Conservation (phyloP, 108 stramenopile genomes). For the Pseudonitzschia delicatissima region DNA sequence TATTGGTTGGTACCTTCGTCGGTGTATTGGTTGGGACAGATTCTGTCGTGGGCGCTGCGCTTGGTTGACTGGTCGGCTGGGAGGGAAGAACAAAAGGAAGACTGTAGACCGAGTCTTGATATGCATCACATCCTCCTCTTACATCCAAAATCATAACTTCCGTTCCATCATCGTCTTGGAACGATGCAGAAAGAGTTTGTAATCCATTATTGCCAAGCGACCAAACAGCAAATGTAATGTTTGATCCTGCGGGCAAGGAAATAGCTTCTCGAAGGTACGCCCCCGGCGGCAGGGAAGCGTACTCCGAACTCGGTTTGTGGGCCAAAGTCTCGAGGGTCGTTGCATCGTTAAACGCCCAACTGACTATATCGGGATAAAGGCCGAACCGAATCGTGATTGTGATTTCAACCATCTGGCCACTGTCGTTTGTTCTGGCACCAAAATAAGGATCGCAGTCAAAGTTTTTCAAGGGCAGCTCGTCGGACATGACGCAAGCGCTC, state of each 20-base stretch:
- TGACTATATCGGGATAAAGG: neutral
- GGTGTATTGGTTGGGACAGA: neutral
- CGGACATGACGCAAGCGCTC: constrained; percentile 4
- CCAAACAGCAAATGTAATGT: constrained; percentile 1
- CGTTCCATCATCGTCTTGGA: neutral
- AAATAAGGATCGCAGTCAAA: neutral
- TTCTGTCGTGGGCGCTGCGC: neutral
- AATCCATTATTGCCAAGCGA: neutral
- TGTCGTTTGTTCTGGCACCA: neutral
- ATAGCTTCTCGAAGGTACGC: neutral
- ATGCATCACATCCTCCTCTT: neutral
- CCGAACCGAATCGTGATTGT: neutral
- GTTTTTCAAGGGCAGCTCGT: neutral
- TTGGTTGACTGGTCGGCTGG: neutral
- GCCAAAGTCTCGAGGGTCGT: neutral
- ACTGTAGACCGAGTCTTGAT: neutral
- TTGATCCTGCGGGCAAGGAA: constrained; percentile 1
- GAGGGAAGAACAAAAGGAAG: neutral
- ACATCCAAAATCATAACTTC: neutral
- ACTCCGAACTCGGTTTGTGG: neutral
- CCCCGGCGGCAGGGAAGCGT: neutral
- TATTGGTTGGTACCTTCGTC: neutral
- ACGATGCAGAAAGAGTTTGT: neutral
- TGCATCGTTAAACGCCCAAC: constrained; percentile 1
- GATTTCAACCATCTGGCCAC: neutral